Percentiles rank a stretch among this genome's conserved stretches.
Evolutionary conservation across 345 rosid species (phyloP).

Genomic region (Erucastrum elatum): DNA sequence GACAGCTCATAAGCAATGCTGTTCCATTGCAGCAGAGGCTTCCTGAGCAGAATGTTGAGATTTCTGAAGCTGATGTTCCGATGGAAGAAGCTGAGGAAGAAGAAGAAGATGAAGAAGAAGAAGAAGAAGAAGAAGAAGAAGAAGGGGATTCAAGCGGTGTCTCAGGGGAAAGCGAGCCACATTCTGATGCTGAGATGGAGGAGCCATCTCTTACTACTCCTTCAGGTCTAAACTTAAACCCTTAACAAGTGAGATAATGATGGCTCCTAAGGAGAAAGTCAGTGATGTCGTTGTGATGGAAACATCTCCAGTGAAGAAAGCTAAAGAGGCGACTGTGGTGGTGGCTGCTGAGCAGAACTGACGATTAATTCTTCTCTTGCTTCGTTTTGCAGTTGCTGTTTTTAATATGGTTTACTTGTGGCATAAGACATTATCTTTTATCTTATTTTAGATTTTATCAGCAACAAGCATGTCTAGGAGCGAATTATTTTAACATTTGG

Average conservation of each 20-base stretch:
- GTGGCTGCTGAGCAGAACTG: slow-evolving; percentile 30
- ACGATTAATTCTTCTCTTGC: slow-evolving; percentile 5
- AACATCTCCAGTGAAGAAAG: slow-evolving; percentile 34
- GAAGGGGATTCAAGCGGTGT: slow-evolving; percentile 47
- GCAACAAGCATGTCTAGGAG: too few relatives aligned
- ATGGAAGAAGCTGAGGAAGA: slow-evolving; percentile 28
- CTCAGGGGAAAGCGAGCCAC: slow-evolving; percentile 51
- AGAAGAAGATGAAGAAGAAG: too few relatives aligned
- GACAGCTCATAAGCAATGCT: slow-evolving; percentile 60
- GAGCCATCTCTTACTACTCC: slow-evolving; percentile 8
- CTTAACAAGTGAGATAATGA: slow-evolving; percentile 13
- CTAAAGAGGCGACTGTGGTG: slow-evolving; percentile 8
- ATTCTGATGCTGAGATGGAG: slow-evolving; percentile 21
- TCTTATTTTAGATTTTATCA: too few relatives aligned
- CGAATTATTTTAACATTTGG: too few relatives aligned
- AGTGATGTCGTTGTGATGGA: slow-evolving; percentile 40
- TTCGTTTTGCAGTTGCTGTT: too few relatives aligned
- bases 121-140: slow-evolving; percentile 38
- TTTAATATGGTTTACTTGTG: too few relatives aligned
- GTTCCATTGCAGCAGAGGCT: slow-evolving; percentile 71
- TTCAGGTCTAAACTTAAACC: slow-evolving; percentile 16
- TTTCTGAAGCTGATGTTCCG: slow-evolving; percentile 46
- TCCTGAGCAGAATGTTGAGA: slow-evolving; percentile 51
- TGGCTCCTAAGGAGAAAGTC: slow-evolving; percentile 27
- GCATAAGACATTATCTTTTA: too few relatives aligned